Percentiles rank a stretch among this genome's conserved stretches.
These are phyloP conservation scores for Lasiodiplodia hormozganensis DNA, from an alignment of 2,329 filamentous ascomycete genomes.

Conservation along the genomic window DNA sequence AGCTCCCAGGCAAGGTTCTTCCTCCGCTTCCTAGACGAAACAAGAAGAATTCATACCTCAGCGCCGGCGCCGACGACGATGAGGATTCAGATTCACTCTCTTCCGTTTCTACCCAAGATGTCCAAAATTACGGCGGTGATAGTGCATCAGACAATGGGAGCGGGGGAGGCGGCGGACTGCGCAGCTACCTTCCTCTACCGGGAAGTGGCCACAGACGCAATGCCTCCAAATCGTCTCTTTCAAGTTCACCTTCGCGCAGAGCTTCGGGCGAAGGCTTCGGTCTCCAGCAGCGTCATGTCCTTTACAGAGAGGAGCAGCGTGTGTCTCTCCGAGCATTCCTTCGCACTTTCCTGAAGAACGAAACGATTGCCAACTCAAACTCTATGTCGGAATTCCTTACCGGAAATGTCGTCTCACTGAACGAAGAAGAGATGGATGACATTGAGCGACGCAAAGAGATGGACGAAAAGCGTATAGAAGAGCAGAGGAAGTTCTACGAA, in stretches of 20 bases:
- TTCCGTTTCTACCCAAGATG: slow-evolving; percentile 74
- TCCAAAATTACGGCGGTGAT: slow-evolving; percentile 41
- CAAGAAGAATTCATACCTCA: slow-evolving; percentile 73
- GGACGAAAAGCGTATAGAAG: slow-evolving; percentile 87
- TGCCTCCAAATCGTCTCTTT: slow-evolving; percentile 46
- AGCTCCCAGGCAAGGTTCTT: slow-evolving; percentile 89
- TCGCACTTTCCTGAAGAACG: slow-evolving; percentile 83
- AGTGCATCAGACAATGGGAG: slow-evolving; percentile 37
- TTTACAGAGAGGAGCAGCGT: slow-evolving; percentile 88
- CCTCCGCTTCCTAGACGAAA: slow-evolving; percentile 91
- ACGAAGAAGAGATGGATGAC: slow-evolving; percentile 83
- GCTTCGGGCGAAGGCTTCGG: slow-evolving; percentile 33
- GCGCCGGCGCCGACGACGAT: slow-evolving; percentile 64
- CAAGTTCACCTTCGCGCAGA: slow-evolving; percentile 33
- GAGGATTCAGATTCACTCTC: slow-evolving; percentile 83
- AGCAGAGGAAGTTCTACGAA: slow-evolving; percentile 94
- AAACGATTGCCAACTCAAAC: slow-evolving; percentile 80
- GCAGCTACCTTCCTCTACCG: slow-evolving; percentile 49
- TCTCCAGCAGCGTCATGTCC: slow-evolving; percentile 56
- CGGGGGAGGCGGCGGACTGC: slow-evolving; percentile 46
- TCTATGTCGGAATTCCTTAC: slow-evolving; percentile 86
- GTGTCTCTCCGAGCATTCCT: slow-evolving; percentile 91
- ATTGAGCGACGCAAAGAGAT: slow-evolving; percentile 79
- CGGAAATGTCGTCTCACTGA: slow-evolving; percentile 72
- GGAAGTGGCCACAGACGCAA: slow-evolving; percentile 50